Conservation (phyloP, 1,284 basidiomycete species). For the Trichosporon sp. region DNA sequence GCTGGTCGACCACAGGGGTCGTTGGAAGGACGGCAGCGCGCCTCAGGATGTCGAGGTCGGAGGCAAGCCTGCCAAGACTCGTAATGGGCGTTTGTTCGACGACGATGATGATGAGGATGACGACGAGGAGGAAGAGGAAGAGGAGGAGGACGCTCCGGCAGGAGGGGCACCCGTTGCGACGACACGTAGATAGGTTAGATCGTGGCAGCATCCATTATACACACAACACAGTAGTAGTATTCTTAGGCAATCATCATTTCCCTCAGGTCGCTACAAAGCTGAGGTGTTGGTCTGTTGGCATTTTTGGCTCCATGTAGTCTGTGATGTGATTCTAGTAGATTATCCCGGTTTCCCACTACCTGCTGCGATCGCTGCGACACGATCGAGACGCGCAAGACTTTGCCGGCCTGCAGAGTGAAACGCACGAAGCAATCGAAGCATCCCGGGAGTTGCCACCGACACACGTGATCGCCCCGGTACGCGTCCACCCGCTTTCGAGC, state of each 20-base stretch:
- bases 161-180: constrained; percentile 18
- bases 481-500: constrained; percentile 4
- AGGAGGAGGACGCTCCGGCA: constrained; percentile 41
- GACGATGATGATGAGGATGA: constrained; percentile 44
- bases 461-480: constrained; percentile 9
- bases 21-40: constrained; percentile 64
- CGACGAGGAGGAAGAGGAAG: constrained; percentile 44
- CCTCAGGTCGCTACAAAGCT: constrained; percentile 12
- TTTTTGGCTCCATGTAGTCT: constrained; percentile 18
- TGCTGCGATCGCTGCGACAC: background rate
- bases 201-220: constrained; percentile 19
- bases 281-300: constrained; percentile 12
- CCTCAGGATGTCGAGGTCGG: constrained; percentile 4
- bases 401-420: background rate
- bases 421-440: background rate
- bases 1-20: constrained; percentile 79
- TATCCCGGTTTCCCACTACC: background rate
- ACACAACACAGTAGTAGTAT: constrained; percentile 18
- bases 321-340: constrained; percentile 17
- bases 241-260: constrained; percentile 20
- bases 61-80: constrained; percentile 22
- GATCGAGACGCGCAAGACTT: background rate
- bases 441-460: background rate
- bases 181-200: constrained; percentile 19
- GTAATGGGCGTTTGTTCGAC: constrained; percentile 44